Base-by-base conservation (phyloP, 345 rosid species). In the Eucalyptus erythrocorys region DNA sequence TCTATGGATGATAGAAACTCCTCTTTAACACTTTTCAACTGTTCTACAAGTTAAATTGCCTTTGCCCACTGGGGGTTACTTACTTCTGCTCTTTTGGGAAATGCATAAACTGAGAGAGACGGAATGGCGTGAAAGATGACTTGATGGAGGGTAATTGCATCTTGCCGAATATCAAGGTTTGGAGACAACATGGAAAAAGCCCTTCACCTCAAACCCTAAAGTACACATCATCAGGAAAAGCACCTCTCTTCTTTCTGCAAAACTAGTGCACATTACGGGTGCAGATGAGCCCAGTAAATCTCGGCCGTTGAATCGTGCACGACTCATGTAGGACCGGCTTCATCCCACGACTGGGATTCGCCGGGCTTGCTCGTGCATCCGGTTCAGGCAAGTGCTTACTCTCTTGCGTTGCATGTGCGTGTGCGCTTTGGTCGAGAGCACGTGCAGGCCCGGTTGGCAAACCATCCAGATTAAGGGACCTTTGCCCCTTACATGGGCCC, bases 361-460 rank as follows among this genome's bases (percentile, higher is more conserved):
- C 47, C 30, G 30, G 5, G 47, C 47, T 17, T 10, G 8, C 13
- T 37, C 7, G 84, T 40, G 84, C 16, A 0, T 21, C 84, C 15
- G 47, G 84, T 76, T 76, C 84, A 22, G 84, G 84, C 84, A 40
- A 76, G 84, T 40, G 14, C 0, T 21, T 76, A 12, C 40, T 66
- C 47, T 37, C 43, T 71, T 0, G 81, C 81, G 0, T 34, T 37
- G 82, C 82, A 19, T 19, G 82, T 21, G 82, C 24, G 14, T 11
- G 26, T 19, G 14, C 45, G 2, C 47, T 37, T 37, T 10, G 82
- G 82, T 40, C 12, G 42, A 37, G 89, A 37, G 89, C 89, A 88
- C 79, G 89, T 88, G 89, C 55, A 6, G 32, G 24, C 27, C 87
- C 80, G 40, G 86, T 82, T 88, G 89, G 86, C 89, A 82, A 76